phyloP scores from a whole-genome alignment of 441 rosid species.

The Adansonia grandidieri region DNA sequence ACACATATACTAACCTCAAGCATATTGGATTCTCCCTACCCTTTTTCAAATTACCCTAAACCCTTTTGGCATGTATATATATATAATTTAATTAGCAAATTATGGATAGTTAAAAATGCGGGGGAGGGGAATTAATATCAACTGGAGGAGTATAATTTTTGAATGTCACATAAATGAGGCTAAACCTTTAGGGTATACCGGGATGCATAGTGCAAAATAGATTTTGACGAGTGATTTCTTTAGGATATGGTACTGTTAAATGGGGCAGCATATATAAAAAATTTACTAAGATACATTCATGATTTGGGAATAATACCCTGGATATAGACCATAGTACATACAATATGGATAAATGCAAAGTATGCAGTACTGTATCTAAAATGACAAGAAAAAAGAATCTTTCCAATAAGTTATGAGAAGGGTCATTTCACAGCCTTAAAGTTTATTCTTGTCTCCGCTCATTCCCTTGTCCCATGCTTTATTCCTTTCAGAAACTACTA shows the following conservation, averaged over 20 bases:
- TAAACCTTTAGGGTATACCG: not conserved
- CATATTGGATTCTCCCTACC: slow-evolving; percentile 9
- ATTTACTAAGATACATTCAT: slow-evolving; percentile 1
- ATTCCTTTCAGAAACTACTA: slow-evolving; percentile 63
- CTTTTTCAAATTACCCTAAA: not conserved
- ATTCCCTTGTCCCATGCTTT: slow-evolving; percentile 46
- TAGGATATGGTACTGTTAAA: not conserved
- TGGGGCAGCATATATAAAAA: not conserved
- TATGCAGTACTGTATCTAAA: not conserved
- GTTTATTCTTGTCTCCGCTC: slow-evolving; percentile 67
- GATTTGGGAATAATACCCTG: slow-evolving; percentile 23
- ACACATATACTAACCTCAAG: not conserved
- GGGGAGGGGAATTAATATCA: not conserved
- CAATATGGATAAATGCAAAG: not conserved
- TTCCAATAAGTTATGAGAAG: slow-evolving; percentile 11
- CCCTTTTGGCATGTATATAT: not conserved
- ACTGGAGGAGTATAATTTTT: not conserved
- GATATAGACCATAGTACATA: slow-evolving; percentile 8
- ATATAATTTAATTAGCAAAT: not conserved
- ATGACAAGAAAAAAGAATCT: slow-evolving; percentile 25
- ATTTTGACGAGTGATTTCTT: not conserved
- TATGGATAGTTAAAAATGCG: not conserved
- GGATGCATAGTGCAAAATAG: not conserved
- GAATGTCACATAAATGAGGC: not conserved
- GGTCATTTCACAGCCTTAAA: slow-evolving; percentile 51